Evolutionary conservation across 1,284 basidiomycete species (phyloP), one percentile per base, ranked within the genome.

Genomic region (Malassezia japonica): DNA sequence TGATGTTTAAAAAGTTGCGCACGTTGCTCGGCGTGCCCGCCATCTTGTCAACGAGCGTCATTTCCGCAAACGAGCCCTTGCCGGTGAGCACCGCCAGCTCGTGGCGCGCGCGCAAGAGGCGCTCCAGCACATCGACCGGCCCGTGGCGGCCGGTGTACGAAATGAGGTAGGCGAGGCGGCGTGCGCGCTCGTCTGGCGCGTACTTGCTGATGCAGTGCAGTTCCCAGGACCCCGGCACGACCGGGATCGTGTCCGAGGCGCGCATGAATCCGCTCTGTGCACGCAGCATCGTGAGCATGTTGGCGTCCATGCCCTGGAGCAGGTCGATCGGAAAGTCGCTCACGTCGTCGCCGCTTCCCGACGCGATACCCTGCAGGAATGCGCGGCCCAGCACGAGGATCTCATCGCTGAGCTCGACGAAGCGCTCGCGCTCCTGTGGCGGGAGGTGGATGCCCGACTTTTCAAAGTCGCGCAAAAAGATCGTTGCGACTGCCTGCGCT

Each of bases 401-500:
- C 42, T 87, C 84, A 28, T 91, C 87, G n/a, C 87, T 91, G 10
- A 96, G 78, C 3, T 83, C 79, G 12, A 98, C 90, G 61, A 96
- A 95, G 44, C 81, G 81, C 34, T 82, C 78, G 23, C 92, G 81
- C 61, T 87, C 79, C 2, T 78, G 77, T 0, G 84, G 81, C 7
- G 89, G 85, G 4, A 96, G 79, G 70, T 92, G 81, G 60, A 98
- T 94, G 1, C 89, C 92, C 6, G 89, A 94, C 74, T 91, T 92
- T 72, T 95, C 88, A 75, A 98, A 98, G 77, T 98, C 94, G 43
- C 85, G 81, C 79, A 89, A 83, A 75, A 96, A 96, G 57, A 92
- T 90, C 20, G 86, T 78, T 16, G 92, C 90, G 2, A 94, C 89
- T 37, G 64, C 78, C 66, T 54, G 68, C 34, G 74, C 74, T 27